A percentile compares a stretch with the other conserved stretches of the same genome.
Evolutionary conservation across 2,329 filamentous ascomycete genomes (phyloP).

Genomic region (Penicillium vulpinum): DNA sequence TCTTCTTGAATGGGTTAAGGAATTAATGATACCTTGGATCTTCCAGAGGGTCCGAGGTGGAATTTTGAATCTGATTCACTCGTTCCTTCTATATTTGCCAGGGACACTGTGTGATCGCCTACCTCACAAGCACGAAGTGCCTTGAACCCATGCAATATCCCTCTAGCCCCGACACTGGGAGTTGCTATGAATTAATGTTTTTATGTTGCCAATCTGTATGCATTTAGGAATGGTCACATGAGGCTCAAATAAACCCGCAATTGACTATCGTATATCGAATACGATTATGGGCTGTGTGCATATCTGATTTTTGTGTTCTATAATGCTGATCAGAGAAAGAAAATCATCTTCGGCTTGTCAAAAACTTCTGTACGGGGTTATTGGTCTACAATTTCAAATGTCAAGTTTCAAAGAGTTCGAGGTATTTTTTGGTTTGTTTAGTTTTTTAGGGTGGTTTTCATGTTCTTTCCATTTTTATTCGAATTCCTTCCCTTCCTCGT

Average conservation of each 20-base stretch:
- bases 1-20: background rate
- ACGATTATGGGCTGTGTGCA: background rate
- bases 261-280: background rate
- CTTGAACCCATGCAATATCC: background rate
- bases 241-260: background rate
- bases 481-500: background rate
- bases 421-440: background rate
- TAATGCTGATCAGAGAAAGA: background rate
- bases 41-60: background rate
- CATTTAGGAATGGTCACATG: background rate
- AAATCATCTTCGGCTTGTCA: background rate
- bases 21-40: background rate
- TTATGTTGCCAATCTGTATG: conserved; percentile 3
- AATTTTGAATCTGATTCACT: background rate
- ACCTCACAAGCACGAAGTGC: background rate
- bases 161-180: background rate
- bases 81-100: background rate
- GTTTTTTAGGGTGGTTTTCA: background rate
- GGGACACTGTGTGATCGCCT: background rate
- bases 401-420: background rate
- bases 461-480: background rate
- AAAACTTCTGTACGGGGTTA: background rate
- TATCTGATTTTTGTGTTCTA: background rate
- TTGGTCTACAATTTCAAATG: background rate
- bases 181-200: conserved; percentile 5